Evolutionary conservation across 139 green algal species (phyloP), one percentile per base, ranked within the genome.

Genomic region (Yamagishiella unicocca): DNA sequence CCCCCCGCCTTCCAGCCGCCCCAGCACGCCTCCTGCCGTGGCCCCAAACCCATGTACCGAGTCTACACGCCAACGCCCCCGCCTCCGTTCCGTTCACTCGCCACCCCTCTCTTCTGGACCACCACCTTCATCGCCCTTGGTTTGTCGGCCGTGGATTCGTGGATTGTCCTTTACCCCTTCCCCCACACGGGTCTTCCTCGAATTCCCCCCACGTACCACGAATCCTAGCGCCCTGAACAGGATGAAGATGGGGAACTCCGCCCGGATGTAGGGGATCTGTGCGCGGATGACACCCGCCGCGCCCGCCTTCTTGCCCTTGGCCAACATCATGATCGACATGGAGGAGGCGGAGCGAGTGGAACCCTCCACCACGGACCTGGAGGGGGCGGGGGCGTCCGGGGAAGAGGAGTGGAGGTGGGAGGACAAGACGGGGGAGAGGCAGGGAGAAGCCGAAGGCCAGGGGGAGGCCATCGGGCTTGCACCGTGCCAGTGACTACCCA

Each of bases 301-400:
- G 80, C 94, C 91, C 42, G 64, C 88, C 68, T 87, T 90, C 53
- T 87, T 80, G 62, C 91, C 91, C 67, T 88, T 90, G 29, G 94
- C 92, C 50, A 98, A 89, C 95, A 99, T 96, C 89, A 96, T 97
- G 31, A 99, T 93, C 22, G 93, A 90, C 91, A 99, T 96, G 83
- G 93, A 95, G 84, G 88, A 96, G 40, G 92, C 92, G 40, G 92
- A 94, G 58, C 97, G 95, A 17, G 95, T 97, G 89, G 90, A 94
- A 89, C 90, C 92, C 92, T 99, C 98, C 10, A 97, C 54, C 81
- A 97, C 93, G 1, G 96, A 99, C 87, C 96, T 96, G 91, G 0
- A 19, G 9, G 43, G 67, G 38, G 31, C 21, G 38, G 67, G 35
- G 67, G 50, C 17, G 50, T 25, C 14, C 14, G 17, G 50, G 50